Evolutionary conservation across 1,139 yeast species (phyloP).

Genomic region (Candida sp.): DNA sequence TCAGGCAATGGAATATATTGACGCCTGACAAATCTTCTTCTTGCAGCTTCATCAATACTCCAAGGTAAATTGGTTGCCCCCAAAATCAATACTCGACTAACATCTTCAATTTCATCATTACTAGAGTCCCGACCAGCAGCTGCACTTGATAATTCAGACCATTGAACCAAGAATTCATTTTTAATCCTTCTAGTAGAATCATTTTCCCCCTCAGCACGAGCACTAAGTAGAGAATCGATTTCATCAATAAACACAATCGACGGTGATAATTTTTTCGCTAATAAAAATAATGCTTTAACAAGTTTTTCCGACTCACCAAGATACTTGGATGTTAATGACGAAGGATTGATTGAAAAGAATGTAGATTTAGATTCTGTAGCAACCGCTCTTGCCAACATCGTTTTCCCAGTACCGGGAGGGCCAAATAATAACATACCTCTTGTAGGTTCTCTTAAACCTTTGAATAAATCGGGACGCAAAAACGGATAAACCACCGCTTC

Average conservation of each 20-base stretch:
- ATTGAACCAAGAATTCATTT: slow-evolving; percentile 91
- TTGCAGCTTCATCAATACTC: slow-evolving; percentile 98
- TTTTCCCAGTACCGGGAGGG: slow-evolving; percentile 98
- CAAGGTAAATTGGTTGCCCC: slow-evolving; percentile 98
- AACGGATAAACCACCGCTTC: slow-evolving; percentile 98
- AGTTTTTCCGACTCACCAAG: slow-evolving; percentile 94
- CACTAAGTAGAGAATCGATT: slow-evolving; percentile 85
- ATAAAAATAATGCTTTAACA: slow-evolving; percentile 80
- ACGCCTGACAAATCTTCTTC: slow-evolving; percentile 89
- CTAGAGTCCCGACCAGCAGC: slow-evolving; percentile 68
- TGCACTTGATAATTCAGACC: slow-evolving; percentile 93
- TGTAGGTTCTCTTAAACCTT: slow-evolving; percentile 93
- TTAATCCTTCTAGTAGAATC: slow-evolving; percentile 91
- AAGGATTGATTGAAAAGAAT: slow-evolving; percentile 88
- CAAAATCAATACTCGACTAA: slow-evolving; percentile 73
- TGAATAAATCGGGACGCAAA: slow-evolving; percentile 86
- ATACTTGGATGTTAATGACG: slow-evolving; percentile 87
- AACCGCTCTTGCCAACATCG: slow-evolving; percentile 96
- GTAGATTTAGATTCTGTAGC: slow-evolving; percentile 97
- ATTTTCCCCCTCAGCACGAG: slow-evolving; percentile 86
- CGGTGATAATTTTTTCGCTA: slow-evolving; percentile 88
- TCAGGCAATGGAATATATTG: slow-evolving; percentile 97
- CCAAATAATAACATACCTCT: slow-evolving; percentile 96
- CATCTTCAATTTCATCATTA: slow-evolving; percentile 54
- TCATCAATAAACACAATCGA: slow-evolving; percentile 96